phyloP scores from a whole-genome alignment of 305 asterid species.

The Rubia balearica region DNA sequence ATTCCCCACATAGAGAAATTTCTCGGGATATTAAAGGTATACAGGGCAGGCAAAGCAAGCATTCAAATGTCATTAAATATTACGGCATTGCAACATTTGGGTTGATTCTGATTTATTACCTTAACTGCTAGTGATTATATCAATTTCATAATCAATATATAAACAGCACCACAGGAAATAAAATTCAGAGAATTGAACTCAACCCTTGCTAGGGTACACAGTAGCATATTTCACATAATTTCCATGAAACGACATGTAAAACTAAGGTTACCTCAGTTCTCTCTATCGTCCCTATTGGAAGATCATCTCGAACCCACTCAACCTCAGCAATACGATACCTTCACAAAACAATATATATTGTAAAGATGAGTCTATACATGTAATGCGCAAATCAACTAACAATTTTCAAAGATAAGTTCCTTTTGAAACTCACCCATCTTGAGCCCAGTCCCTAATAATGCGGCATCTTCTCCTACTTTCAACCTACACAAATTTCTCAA shows the following conservation, averaged over 20 bases:
- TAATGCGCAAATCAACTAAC: neutral
- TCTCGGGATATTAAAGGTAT: neutral
- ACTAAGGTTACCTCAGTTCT: slow-evolving; percentile 45
- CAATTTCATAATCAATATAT: neutral
- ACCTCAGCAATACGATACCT: slow-evolving; percentile 96
- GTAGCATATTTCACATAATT: neutral
- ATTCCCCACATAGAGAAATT: too few species aligned
- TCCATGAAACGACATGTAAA: neutral
- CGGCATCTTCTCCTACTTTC: slow-evolving; percentile 93
- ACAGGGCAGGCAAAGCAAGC: neutral
- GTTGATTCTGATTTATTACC: neutral
- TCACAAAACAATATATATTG: slow-evolving; percentile 20
- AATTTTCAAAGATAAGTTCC: neutral
- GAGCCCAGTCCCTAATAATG: slow-evolving; percentile 75
- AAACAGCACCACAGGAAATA: neutral
- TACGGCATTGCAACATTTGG: neutral
- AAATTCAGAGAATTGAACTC: neutral
- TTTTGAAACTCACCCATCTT: slow-evolving; percentile 70
- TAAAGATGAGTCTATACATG: slow-evolving; percentile 1
- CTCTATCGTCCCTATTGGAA: slow-evolving; percentile 57
- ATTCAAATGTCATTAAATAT: neutral
- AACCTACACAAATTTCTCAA: slow-evolving; percentile 42
- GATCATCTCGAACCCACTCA: slow-evolving; percentile 71
- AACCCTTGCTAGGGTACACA: neutral
- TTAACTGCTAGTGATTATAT: neutral